Evolutionary conservation across 345 rosid genomes (phyloP), one percentile per base, ranked within the genome.

Genomic region (Eucalyptus paniculata): DNA sequence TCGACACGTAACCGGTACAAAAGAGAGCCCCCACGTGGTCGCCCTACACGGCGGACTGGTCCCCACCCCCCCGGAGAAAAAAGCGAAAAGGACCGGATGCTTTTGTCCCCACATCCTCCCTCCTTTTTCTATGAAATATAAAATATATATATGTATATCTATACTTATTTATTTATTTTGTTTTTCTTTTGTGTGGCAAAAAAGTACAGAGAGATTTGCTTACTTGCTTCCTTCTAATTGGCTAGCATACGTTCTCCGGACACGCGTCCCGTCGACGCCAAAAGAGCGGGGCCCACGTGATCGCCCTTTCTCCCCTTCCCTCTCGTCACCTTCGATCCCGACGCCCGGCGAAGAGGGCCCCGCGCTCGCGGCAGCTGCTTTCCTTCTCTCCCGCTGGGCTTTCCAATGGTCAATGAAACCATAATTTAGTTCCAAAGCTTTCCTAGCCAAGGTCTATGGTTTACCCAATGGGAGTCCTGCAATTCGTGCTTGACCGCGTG

Each of bases 1-100:
- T 65, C 87, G 54, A 92, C 94, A 90, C 92, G 91, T 92, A 91
- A 45, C 34, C 49, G 3, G 14, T 86, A 83, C 49, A 50, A 16
- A 85, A 51, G 47, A 37, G 80, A 45, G 47, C 5, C 37, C 87
- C 89, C 90, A 89, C 90, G 86, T 92, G 91, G 88, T 53, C 80
- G n/a, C 91, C 45, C 80, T 13, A 54, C 83, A 49, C 91, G 89
- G 37, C 86, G 87, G 86, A 34, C 3, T 23, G 89, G 89, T 87
- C 89, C 90, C 91, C 90, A n/a, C 53, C 23, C 12, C 6, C 23
- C 12, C 13, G 23, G 10, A 7, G 24, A 12, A 67, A 65, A 89
- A 89, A 28, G 47, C 44, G 53, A 12, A 83, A 77, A 58, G 23
- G 88, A 28, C 88, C 86, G 65, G 89, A 89, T 90, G 91, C 90